Conservation (phyloP, 2,329 filamentous ascomycete genomes). For the Aureobasidium uvarum region DNA sequence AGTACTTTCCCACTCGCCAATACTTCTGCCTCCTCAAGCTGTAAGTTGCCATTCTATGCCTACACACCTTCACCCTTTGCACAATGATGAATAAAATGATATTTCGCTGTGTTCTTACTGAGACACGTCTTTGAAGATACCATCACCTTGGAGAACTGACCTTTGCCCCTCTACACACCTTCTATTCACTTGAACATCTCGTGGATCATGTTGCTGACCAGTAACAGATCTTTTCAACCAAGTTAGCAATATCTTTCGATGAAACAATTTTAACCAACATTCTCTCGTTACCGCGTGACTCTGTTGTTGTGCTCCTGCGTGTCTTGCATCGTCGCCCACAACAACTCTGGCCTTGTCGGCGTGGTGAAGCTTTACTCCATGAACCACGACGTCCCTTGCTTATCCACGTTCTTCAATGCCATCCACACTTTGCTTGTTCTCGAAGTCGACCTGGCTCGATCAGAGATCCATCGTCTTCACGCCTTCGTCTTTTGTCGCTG, state of each 20-base stretch:
- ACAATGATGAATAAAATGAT: conserved; percentile 57
- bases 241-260: neutral
- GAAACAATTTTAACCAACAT: neutral
- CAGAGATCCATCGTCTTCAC: neutral
- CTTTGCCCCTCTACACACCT: neutral
- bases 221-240: conserved; percentile 23
- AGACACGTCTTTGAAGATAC: conserved; percentile 59
- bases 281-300: neutral
- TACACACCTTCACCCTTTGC: conserved; percentile 23
- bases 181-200: neutral
- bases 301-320: neutral
- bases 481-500: neutral
- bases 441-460: neutral
- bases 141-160: conserved; percentile 67
- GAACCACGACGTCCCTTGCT: neutral
- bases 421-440: neutral
- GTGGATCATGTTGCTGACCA: conserved; percentile 21
- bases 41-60: conserved; percentile 25
- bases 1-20: neutral
- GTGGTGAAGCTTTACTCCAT: neutral
- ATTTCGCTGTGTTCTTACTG: conserved; percentile 66
- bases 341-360: too few species aligned
- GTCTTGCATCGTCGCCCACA: neutral
- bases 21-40: neutral
- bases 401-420: neutral